phyloP scores from a whole-genome alignment of 106 monocot species.

The Phalaenopsis equestris region DNA sequence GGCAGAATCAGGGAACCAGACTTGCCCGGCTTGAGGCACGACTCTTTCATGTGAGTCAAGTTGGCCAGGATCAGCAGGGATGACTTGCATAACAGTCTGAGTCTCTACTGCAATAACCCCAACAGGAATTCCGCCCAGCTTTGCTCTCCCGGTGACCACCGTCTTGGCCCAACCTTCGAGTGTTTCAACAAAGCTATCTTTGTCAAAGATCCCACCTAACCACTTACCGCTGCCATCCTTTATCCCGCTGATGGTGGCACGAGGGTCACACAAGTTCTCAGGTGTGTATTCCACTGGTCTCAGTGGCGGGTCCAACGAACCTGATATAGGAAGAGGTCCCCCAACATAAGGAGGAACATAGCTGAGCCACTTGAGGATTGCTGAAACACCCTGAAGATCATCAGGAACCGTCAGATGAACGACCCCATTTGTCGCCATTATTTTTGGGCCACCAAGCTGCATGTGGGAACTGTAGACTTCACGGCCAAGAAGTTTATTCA shows the following conservation, averaged over 20 bases:
- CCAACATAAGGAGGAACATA: slow-evolving; percentile 78
- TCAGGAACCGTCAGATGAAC: slow-evolving; percentile 93
- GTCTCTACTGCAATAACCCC: slow-evolving; percentile 94
- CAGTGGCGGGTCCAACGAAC: slow-evolving; percentile 59
- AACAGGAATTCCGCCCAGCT: slow-evolving; percentile 95
- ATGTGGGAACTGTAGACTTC: slow-evolving; percentile 99
- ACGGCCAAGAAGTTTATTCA: slow-evolving; percentile 94
- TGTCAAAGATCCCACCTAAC: slow-evolving; percentile 94
- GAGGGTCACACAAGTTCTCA: slow-evolving; percentile 86
- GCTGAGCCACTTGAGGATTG: slow-evolving; percentile 91
- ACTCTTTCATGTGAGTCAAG: slow-evolving; percentile 91
- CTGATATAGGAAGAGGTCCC: slow-evolving; percentile 62
- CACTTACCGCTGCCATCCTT: slow-evolving; percentile 48
- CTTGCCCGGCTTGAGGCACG: slow-evolving; percentile 94
- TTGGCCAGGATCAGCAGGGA: slow-evolving; percentile 96
- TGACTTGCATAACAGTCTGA: slow-evolving; percentile 87
- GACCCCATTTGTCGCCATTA: slow-evolving; percentile 98
- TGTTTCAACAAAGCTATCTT: slow-evolving; percentile 82
- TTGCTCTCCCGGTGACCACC: slow-evolving; percentile 89
- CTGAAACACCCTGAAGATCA: slow-evolving; percentile 88
- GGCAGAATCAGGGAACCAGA: slow-evolving; percentile 99
- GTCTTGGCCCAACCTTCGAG: slow-evolving; percentile 98
- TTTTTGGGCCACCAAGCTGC: slow-evolving; percentile 97
- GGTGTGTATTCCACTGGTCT: slow-evolving; percentile 73
- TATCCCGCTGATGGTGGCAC: slow-evolving; percentile 70